Evolutionary conservation across 2,329 filamentous ascomycete species (phyloP), one percentile per base, ranked within the genome.

Genomic region (Madurella mycetomatis): DNA sequence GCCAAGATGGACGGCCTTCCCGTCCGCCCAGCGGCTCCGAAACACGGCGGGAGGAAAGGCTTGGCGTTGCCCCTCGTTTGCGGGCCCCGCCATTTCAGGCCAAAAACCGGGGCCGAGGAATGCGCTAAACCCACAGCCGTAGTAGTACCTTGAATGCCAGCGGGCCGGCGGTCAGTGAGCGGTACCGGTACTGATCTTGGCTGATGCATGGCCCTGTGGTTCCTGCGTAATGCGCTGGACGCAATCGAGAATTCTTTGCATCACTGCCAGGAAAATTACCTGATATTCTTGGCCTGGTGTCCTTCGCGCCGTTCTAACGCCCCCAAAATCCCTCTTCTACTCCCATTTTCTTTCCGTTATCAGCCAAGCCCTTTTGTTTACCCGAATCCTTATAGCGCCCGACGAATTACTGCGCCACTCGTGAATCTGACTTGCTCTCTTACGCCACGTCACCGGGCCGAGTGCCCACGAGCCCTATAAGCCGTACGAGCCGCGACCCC

Each of bases 181-280:
- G 17, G 51, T 54, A 49, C 41, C 13, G n/a, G 15, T 54, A 47
- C 47, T 31, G 25, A 25, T 9, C 47, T 47, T 47, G 19, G 47
- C 43, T 51, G 43, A 55, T 47, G 47, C 52, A 54, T 54, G 47
- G 19, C 25, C 34, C 51, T 41, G 41, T 32, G 41, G 41, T 50
- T 32, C 51, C 46, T 49, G 51, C 32, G 41, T 18, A 13, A 18
- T 42, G 37, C 45, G 32, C 30, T 41, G 49, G 25, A 25, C 25
- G 7, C n/a, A n/a, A n/a, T n/a, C n/a, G n/a, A n/a, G n/a, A n/a
- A n/a, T n/a, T n/a, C n/a, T n/a, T 25, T 25, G 13, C 41, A 44
- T 13, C 18, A 13, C 41, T 31, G 25, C 13, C 12, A 17, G 8
- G 34, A 41, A 11, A 19, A 41, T 12, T 13, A n/a, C 19, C 13